Base-by-base conservation (phyloP, 1,284 basidiomycete genomes). In the Pseudozyma hubeiensis region DNA sequence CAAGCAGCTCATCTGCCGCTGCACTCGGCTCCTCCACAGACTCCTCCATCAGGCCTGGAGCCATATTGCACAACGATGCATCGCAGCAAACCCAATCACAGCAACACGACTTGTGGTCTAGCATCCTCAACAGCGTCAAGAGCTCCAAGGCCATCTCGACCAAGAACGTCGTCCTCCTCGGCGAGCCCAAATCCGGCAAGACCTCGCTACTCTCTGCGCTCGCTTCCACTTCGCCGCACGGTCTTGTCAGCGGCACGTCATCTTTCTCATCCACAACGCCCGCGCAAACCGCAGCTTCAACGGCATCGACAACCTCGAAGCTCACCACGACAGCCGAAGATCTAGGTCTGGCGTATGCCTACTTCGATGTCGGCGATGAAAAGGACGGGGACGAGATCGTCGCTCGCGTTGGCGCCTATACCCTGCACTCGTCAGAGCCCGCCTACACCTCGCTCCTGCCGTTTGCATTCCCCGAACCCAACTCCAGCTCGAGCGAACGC, bases 51-150 rank as follows among this genome's bases (percentile, higher is more conserved):
- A 64, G 49, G 53, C 44, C 56, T 16, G 35, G 55, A 16, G 35
- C 58, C 43, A 39, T 17, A 16, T 13, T 29, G 5, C 49, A 57
- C 16, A 35, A 35, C 19, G 45, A 55, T 31, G 34, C 45, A 47
- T n/a, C 53, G 24, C 51, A 53, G 13, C 51, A 52, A 17, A 39
- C 41, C 13, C 50, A 41, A 10, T n/a, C 39, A 14, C 53, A 50
- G 5, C 50, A 56, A 29, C 66, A 78, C 72, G 92, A 94, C 77
- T 86, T 97, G 34, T 97, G 94, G 93, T 92, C 91, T 3, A 92
- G 91, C 35, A 96, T 96, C 76, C 87, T 96, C 14, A 91, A 94
- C 84, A 93, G 91, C 19, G 92, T 95, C 11, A 93, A 92, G 0
- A 90, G 90, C 30, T 89, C 91, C 53, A 89, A 92, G 53, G 90